These are phyloP conservation scores for Morella rubra DNA, from an alignment of 306 rosid species.

Conservation along the genomic window DNA sequence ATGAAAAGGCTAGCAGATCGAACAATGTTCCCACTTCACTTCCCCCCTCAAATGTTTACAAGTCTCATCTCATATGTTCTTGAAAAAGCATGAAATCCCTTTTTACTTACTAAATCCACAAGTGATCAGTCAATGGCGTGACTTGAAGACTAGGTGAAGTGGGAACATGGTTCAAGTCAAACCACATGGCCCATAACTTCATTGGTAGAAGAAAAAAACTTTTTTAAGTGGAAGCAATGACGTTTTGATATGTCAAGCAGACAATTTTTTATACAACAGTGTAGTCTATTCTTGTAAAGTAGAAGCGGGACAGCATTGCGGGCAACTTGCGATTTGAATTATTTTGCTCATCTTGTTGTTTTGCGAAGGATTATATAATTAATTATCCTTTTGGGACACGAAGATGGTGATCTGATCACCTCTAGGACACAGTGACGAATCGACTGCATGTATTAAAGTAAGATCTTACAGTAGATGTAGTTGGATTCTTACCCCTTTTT, in stretches of 20 bases:
- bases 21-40: no score
- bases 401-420: background rate
- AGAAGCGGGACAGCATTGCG: background rate
- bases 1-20: no score
- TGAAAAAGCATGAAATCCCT: no score
- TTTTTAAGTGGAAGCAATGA: background rate
- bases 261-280: no score
- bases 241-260: background rate
- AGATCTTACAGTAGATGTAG: background rate
- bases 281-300: background rate
- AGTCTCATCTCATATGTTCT: no score
- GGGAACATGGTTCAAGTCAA: background rate
- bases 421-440: background rate
- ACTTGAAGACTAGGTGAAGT: background rate
- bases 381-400: background rate
- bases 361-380: background rate
- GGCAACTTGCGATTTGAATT: constrained; percentile 2
- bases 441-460: background rate
- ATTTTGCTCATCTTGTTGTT: background rate
- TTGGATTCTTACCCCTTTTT: background rate
- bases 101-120: background rate
- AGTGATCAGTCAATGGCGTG: background rate
- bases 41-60: no score
- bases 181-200: background rate
- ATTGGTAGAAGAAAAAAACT: background rate